Evolutionary conservation across 2,329 filamentous ascomycete species (phyloP).

Genomic region (Alternaria angustiovoidea): DNA sequence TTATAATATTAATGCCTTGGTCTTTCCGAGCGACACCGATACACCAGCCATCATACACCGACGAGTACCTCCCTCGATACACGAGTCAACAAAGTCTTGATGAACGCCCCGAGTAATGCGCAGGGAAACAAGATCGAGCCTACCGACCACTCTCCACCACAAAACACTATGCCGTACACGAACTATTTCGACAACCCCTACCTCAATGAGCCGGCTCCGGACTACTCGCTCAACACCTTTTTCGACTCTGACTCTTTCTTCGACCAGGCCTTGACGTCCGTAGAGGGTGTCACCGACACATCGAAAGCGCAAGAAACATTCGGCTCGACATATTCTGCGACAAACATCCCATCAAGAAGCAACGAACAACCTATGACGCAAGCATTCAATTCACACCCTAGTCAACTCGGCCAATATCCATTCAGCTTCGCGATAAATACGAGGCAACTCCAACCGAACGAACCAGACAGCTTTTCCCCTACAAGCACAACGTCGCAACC

Average conservation of each 20-base stretch:
- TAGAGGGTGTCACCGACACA: constrained; percentile 28
- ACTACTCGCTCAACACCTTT: constrained; percentile 39
- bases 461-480: constrained; percentile 29
- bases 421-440: constrained; percentile 31
- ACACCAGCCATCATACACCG: constrained; percentile 4
- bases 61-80: constrained; percentile 6
- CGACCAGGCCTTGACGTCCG: constrained; percentile 35
- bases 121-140: constrained; percentile 35
- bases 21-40: constrained; percentile 5
- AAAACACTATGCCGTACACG: constrained; percentile 14
- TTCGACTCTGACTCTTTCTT: constrained; percentile 40
- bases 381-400: constrained; percentile 32
- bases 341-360: constrained; percentile 23
- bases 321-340: constrained; percentile 26
- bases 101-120: constrained; percentile 36
- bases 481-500: constrained; percentile 36
- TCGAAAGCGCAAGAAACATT: constrained; percentile 25
- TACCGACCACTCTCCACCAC: constrained; percentile 35
- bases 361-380: constrained; percentile 23
- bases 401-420: constrained; percentile 28
- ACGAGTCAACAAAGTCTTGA: constrained; percentile 18
- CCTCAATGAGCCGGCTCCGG: constrained; percentile 28
- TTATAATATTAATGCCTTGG: constrained; percentile 14
- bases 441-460: constrained; percentile 20
- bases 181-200: constrained; percentile 35